Evolutionary conservation across 2,329 filamentous ascomycete genomes (phyloP).

Genomic region (Pseudopyricularia cyperi): DNA sequence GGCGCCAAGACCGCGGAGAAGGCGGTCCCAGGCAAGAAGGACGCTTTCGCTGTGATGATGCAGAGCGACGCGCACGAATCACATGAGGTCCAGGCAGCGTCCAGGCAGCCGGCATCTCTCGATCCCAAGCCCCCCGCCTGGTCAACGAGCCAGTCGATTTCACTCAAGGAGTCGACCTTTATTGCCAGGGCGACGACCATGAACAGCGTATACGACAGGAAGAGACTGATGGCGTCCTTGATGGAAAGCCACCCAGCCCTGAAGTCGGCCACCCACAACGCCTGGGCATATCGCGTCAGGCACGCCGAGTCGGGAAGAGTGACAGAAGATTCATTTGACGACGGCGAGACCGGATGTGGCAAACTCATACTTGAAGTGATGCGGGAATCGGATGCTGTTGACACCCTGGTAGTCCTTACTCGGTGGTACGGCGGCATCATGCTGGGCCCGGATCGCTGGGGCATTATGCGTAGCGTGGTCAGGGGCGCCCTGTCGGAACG

Average conservation of each 20-base stretch:
- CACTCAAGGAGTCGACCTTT: slow-evolving; percentile 42
- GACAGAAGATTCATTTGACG: slow-evolving; percentile 40
- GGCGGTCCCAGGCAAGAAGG: slow-evolving; percentile 5
- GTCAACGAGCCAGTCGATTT: slow-evolving; percentile 37
- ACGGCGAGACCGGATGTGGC: slow-evolving; percentile 48
- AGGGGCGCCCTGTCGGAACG: slow-evolving; percentile 40
- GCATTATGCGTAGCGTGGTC: slow-evolving; percentile 45
- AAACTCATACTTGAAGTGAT: slow-evolving; percentile 41
- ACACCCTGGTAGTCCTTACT: slow-evolving; percentile 44
- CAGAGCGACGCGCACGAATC: slow-evolving; percentile 8
- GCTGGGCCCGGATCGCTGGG: slow-evolving; percentile 49
- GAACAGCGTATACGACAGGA: slow-evolving; percentile 24
- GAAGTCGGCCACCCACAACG: slow-evolving; percentile 44
- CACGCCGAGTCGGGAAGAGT: slow-evolving; percentile 20
- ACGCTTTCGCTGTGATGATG: slow-evolving; percentile 4
- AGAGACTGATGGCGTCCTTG: slow-evolving; percentile 30
- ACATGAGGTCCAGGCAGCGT: slow-evolving; percentile 5
- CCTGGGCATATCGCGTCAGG: slow-evolving; percentile 35
- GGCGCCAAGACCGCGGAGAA: slow-evolving; percentile 21
- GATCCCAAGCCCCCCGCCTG: slow-evolving; percentile 22
- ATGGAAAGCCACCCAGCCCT: slow-evolving; percentile 34
- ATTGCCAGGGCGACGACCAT: slow-evolving; percentile 37
- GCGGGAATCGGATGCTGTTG: slow-evolving; percentile 33
- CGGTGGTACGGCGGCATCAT: slow-evolving; percentile 51
- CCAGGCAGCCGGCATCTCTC: slow-evolving; percentile 3